Percentiles rank a stretch among this genome's conserved stretches.
Conservation (phyloP, 768 basidiomycete genomes). For the Hygrocybe punicea region DNA sequence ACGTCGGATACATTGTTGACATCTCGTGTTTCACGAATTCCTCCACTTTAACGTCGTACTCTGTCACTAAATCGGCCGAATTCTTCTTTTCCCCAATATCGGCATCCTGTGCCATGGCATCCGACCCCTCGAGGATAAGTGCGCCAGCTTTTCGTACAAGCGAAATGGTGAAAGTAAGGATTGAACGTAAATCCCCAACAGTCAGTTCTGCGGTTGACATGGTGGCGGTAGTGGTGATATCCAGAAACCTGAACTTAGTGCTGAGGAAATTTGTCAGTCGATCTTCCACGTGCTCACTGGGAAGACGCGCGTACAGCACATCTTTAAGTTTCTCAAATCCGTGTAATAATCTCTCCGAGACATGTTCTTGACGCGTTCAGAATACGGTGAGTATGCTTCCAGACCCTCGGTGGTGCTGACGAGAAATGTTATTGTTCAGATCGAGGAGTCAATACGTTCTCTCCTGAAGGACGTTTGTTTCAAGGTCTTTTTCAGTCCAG, state of each 20-base stretch:
- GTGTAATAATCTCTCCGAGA: slow-evolving; percentile 12
- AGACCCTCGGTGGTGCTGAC: not conserved
- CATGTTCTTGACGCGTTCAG: slow-evolving; percentile 95
- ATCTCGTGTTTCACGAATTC: slow-evolving; percentile 74
- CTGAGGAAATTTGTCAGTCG: too few relatives aligned
- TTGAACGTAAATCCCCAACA: slow-evolving; percentile 47
- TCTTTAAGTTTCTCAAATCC: too few relatives aligned
- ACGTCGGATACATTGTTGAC: slow-evolving; percentile 60
- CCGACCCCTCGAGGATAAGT: slow-evolving; percentile 73
- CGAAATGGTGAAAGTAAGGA: slow-evolving; percentile 65
- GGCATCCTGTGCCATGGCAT: slow-evolving; percentile 60
- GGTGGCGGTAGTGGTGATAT: slow-evolving; percentile 15
- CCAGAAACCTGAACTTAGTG: too few relatives aligned
- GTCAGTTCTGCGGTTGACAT: slow-evolving; percentile 43
- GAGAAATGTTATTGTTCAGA: slow-evolving; percentile 44
- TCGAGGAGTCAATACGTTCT: slow-evolving; percentile 98
- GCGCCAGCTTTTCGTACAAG: slow-evolving; percentile 74
- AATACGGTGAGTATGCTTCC: slow-evolving; percentile 64
- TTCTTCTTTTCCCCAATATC: slow-evolving; percentile 77
- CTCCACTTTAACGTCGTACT: slow-evolving; percentile 91
- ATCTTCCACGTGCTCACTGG: not conserved
- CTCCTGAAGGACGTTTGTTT: slow-evolving; percentile 96
- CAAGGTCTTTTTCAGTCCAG: slow-evolving; percentile 62
- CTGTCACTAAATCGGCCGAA: slow-evolving; percentile 90
- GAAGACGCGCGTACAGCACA: slow-evolving; percentile 7